A percentile compares a stretch with the other conserved stretches of the same genome.
Evolutionary conservation across 2,329 filamentous ascomycete genomes (phyloP).

Genomic region (Diaporthe ampelina): DNA sequence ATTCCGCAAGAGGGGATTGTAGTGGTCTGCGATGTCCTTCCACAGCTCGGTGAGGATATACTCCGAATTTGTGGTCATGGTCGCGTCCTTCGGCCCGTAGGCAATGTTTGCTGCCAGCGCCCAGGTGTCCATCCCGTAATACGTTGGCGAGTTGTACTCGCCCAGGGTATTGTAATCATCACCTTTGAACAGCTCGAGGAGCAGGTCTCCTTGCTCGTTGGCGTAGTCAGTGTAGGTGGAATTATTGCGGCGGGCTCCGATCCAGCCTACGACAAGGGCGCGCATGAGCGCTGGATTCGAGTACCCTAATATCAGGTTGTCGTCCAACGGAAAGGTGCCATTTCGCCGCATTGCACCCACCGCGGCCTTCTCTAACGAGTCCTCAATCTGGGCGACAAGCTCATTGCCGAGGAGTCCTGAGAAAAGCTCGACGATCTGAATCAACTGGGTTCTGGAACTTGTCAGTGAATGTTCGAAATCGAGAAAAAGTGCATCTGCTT

Average conservation of each 20-base stretch:
- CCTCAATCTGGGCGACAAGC: slow-evolving; percentile 53
- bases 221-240: slow-evolving; percentile 54
- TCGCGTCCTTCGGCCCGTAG: slow-evolving; percentile 51
- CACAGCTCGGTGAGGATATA: slow-evolving; percentile 51
- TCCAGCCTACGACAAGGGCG: slow-evolving; percentile 56
- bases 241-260: slow-evolving; percentile 55
- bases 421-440: slow-evolving; percentile 55
- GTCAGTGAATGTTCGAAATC: not conserved
- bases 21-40: slow-evolving; percentile 53
- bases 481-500: too few relatives aligned
- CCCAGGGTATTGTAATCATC: slow-evolving; percentile 51
- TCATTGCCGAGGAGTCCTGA: slow-evolving; percentile 48
- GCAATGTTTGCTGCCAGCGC: slow-evolving; percentile 55
- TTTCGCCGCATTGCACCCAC: slow-evolving; percentile 57
- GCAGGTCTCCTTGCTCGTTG: slow-evolving; percentile 49
- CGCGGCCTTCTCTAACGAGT: slow-evolving; percentile 53
- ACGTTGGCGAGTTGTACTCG: slow-evolving; percentile 58
- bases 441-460: slow-evolving; percentile 49
- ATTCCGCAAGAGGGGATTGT: slow-evolving; percentile 54
- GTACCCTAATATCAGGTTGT: slow-evolving; percentile 57
- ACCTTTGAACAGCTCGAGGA: slow-evolving; percentile 50
- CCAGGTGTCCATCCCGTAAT: slow-evolving; percentile 58
- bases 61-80: slow-evolving; percentile 49
- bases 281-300: slow-evolving; percentile 59
- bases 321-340: slow-evolving; percentile 53